Evolutionary conservation across 306 rosid species (phyloP).

Genomic region (Malus fusca): DNA sequence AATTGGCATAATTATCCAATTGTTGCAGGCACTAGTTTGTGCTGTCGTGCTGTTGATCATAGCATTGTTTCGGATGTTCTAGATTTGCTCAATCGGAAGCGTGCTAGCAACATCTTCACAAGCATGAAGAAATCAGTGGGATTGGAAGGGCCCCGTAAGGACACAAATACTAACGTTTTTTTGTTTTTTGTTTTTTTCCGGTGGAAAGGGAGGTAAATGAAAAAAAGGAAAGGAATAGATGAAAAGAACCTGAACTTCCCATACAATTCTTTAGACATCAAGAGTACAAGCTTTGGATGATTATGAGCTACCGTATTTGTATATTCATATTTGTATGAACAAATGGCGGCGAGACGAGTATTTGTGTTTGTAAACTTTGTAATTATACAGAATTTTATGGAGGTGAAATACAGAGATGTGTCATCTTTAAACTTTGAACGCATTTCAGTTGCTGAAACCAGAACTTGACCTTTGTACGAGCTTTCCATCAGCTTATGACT

Average conservation of each 20-base stretch:
- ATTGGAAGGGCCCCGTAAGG: constrained; percentile 1
- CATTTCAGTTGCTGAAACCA: neutral
- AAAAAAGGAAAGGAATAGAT: neutral
- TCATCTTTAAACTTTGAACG: neutral
- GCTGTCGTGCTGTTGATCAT: constrained; percentile 38
- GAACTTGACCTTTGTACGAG: neutral
- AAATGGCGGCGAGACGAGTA: neutral
- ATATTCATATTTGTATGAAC: constrained; percentile 13
- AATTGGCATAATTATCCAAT: neutral
- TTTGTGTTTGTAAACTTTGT: neutral
- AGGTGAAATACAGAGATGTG: neutral
- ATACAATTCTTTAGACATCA: neutral
- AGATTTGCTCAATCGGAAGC: constrained; percentile 15
- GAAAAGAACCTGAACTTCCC: neutral
- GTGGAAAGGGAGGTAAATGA: neutral
- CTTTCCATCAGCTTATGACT: neutral
- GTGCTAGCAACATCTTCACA: neutral
- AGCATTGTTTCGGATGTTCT: constrained; percentile 38
- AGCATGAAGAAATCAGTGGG: neutral
- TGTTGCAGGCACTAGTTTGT: constrained; percentile 71
- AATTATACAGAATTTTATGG: neutral
- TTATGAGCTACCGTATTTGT: neutral
- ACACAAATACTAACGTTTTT: neutral
- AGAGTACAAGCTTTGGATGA: constrained; percentile 11
- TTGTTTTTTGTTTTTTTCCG: neutral